Percentiles rank a stretch among this genome's conserved stretches.
These are phyloP conservation scores for Kodamaea arcana DNA, from an alignment of 1,139 yeast genomes.

Conservation along the genomic window DNA sequence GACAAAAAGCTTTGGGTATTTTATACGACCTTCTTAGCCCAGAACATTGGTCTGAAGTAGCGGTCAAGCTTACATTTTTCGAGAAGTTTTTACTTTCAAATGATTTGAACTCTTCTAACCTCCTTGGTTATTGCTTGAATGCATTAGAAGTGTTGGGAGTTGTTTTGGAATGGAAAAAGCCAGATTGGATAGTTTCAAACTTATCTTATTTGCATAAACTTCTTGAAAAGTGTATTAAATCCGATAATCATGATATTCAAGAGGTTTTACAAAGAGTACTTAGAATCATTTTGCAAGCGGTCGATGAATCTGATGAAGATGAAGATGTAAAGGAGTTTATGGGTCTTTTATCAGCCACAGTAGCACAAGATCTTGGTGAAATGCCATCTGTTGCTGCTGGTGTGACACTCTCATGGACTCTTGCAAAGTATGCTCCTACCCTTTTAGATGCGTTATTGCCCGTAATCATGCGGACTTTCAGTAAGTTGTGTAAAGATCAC, in stretches of 20 bases:
- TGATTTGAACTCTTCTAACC: conserved; percentile 60
- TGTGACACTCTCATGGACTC: conserved; percentile 78
- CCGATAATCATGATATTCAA: conserved; percentile 82
- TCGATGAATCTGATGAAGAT: conserved; percentile 49
- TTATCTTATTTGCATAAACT: conserved; percentile 64
- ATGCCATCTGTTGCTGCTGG: conserved; percentile 90
- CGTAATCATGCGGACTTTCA: conserved; percentile 77
- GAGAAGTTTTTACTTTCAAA: conserved; percentile 80
- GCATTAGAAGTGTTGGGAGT: conserved; percentile 90
- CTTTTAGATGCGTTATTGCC: conserved; percentile 73
- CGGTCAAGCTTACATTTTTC: conserved; percentile 77
- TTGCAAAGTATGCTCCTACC: conserved; percentile 70
- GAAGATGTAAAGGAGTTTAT: conserved; percentile 64
- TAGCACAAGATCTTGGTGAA: conserved; percentile 79
- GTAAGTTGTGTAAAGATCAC: conserved; percentile 86
- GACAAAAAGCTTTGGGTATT: conserved; percentile 75
- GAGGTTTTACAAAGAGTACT: conserved; percentile 76
- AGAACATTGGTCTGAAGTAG: conserved; percentile 80
- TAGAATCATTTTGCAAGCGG: conserved; percentile 59
- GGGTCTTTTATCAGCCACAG: conserved; percentile 57
- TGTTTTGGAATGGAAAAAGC: conserved; percentile 70
- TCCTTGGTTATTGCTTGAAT: conserved; percentile 75
- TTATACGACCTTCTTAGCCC: conserved; percentile 70
- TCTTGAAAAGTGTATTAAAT: conserved; percentile 76
- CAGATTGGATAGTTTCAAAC: conserved; percentile 74